Evolutionary conservation across 805 yeast genomes (phyloP), one percentile per base, ranked within the genome.

Genomic region (Kazachstania psychrophila): DNA sequence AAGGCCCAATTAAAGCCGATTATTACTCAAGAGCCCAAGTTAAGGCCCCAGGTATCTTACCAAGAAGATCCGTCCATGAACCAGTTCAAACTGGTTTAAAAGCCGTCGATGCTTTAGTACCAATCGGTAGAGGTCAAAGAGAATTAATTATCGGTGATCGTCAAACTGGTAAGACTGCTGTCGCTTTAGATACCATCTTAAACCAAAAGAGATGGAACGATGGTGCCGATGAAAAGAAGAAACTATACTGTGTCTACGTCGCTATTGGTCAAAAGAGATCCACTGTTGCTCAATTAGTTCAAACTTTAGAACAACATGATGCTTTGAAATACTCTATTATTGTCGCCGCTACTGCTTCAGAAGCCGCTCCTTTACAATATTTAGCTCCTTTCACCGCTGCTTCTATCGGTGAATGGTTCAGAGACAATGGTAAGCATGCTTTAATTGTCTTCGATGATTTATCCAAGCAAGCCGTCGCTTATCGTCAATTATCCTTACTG

Each of bases 181-280:
- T 92, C 60, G 98, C 97, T 58, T 69, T 92, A 58, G 98, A 92
- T 70, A 79, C 99, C 72, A 92, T 92, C 64, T 79, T 92, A 65
- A 92, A 92, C 76, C 99, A 92, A 75, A 92, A 89, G 84, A 83
- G 95, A 73, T 86, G 96, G 95, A 92, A 92, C 80, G 68, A 74
- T 58, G 95, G 95, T 70, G 40, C 71, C 47, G 97, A 92, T 68
- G 99, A 92, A 79, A 69, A 79, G 65, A 92, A 92, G 82, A 92
- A 92, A 75, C 79, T 92, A 64, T 92, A 89, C 88, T 92, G 98
- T 84, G 96, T 92, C 60, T 92, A 92, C 82, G 98, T 92, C 58
- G 99, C 99, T 50, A 95, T 92, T 65, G 99, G 99, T 72, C 99
- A 92, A 79, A 92, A 92, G 83, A 87, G 99, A 79, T 92, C 98